phyloP scores from a whole-genome alignment of 2,329 filamentous ascomycete genomes.

The Chrysosphaeria jannelii region DNA sequence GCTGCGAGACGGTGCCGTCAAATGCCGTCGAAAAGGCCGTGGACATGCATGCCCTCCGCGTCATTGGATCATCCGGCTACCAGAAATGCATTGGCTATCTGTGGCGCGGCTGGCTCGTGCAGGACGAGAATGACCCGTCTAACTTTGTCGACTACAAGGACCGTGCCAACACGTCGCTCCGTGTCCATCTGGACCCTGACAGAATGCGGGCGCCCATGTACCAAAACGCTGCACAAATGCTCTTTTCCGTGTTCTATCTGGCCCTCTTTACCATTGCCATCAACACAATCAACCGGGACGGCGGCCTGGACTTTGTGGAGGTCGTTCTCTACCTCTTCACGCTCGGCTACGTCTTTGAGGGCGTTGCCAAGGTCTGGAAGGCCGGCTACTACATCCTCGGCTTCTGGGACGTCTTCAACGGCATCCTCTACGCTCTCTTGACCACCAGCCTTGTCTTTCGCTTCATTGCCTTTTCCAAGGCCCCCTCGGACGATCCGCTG shows the following conservation, averaged over 20 bases:
- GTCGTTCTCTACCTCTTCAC: conserved; percentile 74
- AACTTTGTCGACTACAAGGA: conserved; percentile 68
- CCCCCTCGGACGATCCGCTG: conserved; percentile 7
- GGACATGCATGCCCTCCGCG: conserved; percentile 60
- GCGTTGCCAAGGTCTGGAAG: conserved; percentile 73
- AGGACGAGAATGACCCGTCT: conserved; percentile 74
- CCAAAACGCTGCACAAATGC: conserved; percentile 68
- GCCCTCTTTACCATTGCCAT: conserved; percentile 69
- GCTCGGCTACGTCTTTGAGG: conserved; percentile 67
- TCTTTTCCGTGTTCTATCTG: conserved; percentile 60
- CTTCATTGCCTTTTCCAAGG: conserved; percentile 42
- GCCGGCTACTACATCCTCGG: conserved; percentile 71
- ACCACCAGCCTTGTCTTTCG: conserved; percentile 51
- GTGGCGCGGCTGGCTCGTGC: conserved; percentile 90
- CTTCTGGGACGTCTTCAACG: conserved; percentile 95
- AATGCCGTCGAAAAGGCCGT: conserved; percentile 88
- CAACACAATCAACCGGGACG: conserved; percentile 69
- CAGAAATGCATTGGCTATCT: conserved; percentile 84
- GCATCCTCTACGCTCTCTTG: conserved; percentile 49
- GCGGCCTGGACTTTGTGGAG: conserved; percentile 63
- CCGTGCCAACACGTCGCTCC: conserved; percentile 49
- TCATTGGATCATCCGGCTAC: conserved; percentile 82
- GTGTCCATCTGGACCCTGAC: conserved; percentile 69
- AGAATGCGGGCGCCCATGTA: conserved; percentile 80
- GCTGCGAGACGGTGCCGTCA: conserved; percentile 37